phyloP scores from a whole-genome alignment of 108 stramenopile species.

The Stephanodiscus minutulus region DNA sequence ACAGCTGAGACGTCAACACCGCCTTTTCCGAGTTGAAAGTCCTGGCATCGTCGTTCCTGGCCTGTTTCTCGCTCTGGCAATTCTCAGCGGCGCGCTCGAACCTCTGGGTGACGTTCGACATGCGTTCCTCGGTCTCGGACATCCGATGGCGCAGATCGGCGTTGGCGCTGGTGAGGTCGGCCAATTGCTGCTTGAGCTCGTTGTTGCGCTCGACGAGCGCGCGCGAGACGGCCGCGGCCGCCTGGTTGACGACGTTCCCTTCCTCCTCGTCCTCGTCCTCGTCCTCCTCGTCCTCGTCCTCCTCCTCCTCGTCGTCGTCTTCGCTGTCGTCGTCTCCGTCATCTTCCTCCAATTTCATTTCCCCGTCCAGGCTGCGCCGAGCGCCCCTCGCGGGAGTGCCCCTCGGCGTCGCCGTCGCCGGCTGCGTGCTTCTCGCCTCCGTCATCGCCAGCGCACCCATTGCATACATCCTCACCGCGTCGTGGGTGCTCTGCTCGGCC shows the following conservation, averaged over 20 bases:
- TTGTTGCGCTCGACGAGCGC: constrained; percentile 45
- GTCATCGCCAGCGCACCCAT: constrained; percentile 51
- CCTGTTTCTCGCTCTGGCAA: constrained; percentile 11
- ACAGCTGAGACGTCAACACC: constrained; percentile 13
- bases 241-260: constrained; percentile 28
- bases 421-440: constrained; percentile 22
- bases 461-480: constrained; percentile 52
- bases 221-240: constrained; percentile 44
- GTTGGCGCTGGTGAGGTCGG: constrained; percentile 29
- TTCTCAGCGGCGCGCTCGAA: constrained; percentile 18
- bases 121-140: constrained; percentile 31
- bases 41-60: constrained; percentile 21
- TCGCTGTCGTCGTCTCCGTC: constrained; percentile 3
- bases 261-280: constrained; percentile 6
- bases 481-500: constrained; percentile 47
- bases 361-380: constrained; percentile 22
- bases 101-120: constrained; percentile 20
- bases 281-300: constrained; percentile 7
- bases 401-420: not conserved
- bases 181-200: constrained; percentile 39
- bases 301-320: not conserved
- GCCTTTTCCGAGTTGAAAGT: constrained; percentile 26
- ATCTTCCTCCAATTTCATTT: constrained; percentile 28
- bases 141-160: constrained; percentile 29
- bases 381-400: not conserved